These are phyloP conservation scores for Sugiyamaella castrensis DNA, from an alignment of 1,139 yeast genomes.

Conservation along the genomic window DNA sequence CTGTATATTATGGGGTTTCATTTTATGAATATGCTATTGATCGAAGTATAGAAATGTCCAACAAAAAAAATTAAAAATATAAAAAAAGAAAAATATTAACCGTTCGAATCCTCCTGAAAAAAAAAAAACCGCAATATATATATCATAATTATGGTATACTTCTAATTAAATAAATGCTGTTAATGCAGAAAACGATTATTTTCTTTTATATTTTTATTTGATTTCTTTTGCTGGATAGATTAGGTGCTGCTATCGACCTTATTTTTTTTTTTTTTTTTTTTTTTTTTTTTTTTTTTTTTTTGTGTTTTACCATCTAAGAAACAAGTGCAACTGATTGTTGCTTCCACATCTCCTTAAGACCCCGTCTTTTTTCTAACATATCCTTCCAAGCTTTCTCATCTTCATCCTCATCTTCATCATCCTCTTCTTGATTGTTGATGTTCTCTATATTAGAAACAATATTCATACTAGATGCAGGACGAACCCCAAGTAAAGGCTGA, in stretches of 20 bases:
- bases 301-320: neutral
- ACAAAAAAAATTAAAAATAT: too few relatives aligned
- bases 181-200: too few relatives aligned
- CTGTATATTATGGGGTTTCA: too few relatives aligned
- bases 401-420: slow-evolving; percentile 37
- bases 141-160: too few relatives aligned
- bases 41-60: too few relatives aligned
- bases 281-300: neutral
- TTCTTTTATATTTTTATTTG: too few relatives aligned
- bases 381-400: slow-evolving; percentile 37
- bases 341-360: slow-evolving; percentile 31
- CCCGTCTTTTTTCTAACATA: slow-evolving; percentile 33
- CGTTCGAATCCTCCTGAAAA: too few relatives aligned
- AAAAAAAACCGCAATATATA: too few relatives aligned
- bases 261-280: neutral
- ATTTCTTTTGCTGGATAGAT: too few relatives aligned
- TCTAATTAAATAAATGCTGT: too few relatives aligned
- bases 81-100: too few relatives aligned
- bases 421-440: slow-evolving; percentile 18
- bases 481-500: slow-evolving; percentile 6
- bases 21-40: too few relatives aligned
- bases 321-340: slow-evolving; percentile 17
- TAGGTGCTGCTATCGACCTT: neutral
- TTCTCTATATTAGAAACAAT: neutral
- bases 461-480: slow-evolving; percentile 7